Base-by-base conservation (phyloP, 2,329 filamentous ascomycete species). In the Alternaria sp. region DNA sequence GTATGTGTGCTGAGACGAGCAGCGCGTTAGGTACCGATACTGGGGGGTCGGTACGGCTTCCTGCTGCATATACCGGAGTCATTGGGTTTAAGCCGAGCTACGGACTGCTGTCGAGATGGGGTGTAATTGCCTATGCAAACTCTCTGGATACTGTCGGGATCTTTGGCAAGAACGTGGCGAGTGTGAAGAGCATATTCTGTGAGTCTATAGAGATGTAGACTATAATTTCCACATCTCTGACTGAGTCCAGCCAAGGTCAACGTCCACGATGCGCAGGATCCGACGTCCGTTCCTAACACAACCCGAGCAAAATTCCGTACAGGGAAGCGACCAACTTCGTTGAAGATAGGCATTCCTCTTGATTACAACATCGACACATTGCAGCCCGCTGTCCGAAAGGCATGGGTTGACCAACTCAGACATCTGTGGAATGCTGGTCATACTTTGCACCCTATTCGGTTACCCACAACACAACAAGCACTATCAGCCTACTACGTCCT, bases 401-500 rank as follows among this genome's bases (percentile, higher is more conserved):
- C 90, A 7, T 99, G 96, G 93, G 76, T 85, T 12, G 78, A 79
- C 0, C 87, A 89, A 0, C 86, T 96, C 4, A 78, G 82, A 4
- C 72, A 81, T 3, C 84, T 98, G 1, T 85, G 88, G 68, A 69
- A 81, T 0, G 81, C 86, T n/a, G 93, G 93, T 11, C 90, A 92
- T 62, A 87, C 84, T 0, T 83, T 98, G 12, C 87, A 93, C 11
- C 87, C 91, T 2, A 87, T 98, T 15, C 93, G 91, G 3, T 85
- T 99, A 5, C 94, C 95, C 0, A 88, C 90, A 1, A 99, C 95
- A 1, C 90, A 89, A 66, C 90, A 92, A 69, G 95, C 96, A 0
- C 87, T 99, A 1, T 92, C 93, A 19, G 92, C 96, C 32, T 99
- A 99, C 83, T 99, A 99, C 79, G 88, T 99, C 60, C 89, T 99